Evolutionary conservation across 805 yeast species (phyloP), one percentile per base, ranked within the genome.

Genomic region (Myxozyma udenii): DNA sequence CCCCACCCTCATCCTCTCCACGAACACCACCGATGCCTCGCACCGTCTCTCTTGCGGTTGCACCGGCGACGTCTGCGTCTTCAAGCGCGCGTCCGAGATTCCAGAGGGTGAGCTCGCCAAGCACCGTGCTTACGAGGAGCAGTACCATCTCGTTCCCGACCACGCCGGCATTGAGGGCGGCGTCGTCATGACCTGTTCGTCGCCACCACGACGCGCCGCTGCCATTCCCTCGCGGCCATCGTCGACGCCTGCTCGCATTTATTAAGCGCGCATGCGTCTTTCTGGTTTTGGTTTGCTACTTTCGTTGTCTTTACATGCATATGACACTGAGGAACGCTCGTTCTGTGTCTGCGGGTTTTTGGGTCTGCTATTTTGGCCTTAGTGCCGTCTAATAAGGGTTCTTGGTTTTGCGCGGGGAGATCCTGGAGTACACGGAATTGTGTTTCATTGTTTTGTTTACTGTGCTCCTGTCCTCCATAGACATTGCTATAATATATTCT

Each of bases 1-100:
- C 51, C 84, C 84, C 2, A 76, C 83, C 46, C 67, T 79, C 48
- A 77, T 79, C 47, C 78, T 79, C 66, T 81, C 78, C 64, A 84
- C 79, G 65, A 67, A 69, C 48, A 76, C 75, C 59, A 78, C 81
- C 12, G 83, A 79, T 64, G 68, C 74, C 23, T 68, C 74, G 2
- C 75, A 72, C 51, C 74, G 73, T 33, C 63, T 68, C 51, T 40
- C 59, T n/a, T 72, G 75, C 56, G 75, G 75, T 30, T 71, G 75
- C 67, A 61, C 70, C 53, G 71, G 69, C 32, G 71, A 70, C 42
- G 65, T 70, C 25, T 71, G 75, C 60, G 68, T 71, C 48, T 68
- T 66, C 44, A 65, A 68, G 37, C 64, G 65, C 38, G 71, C 72
- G 18, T 26, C 51, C 38, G 58, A 55, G 38, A 41, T 33, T 36